Base-by-base conservation (phyloP, 495 filamentous ascomycete genomes). In the Neurospora intermedia region DNA sequence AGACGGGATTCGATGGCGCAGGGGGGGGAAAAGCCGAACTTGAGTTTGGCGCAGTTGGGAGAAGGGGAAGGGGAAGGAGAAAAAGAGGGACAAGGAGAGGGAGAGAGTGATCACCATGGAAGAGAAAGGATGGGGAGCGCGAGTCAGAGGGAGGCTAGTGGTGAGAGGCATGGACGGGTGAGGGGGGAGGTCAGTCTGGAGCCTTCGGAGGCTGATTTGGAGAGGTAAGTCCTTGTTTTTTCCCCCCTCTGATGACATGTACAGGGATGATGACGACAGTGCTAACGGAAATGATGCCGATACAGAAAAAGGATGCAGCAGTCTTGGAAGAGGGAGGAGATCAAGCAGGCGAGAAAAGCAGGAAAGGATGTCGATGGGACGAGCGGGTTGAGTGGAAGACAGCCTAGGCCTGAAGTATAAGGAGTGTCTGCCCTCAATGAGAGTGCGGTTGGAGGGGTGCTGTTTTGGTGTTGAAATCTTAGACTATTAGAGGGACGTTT, bases 181-280 rank as follows among this genome's bases (percentile, higher is more conserved):
- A 70, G 77, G 39, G 78, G 77, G 0, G 77, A 79, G 70, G 74
- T 80, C 1, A 76, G 69, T 16, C 43, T 80, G 73, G 74, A 77
- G 46, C 74, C 76, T 72, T 75, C 84, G 11, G 83, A 83, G 15
- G 78, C 76, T 9, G 83, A 81, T 72, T 66, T 84, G 43, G 81
- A 83, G 70, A 79, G 81, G 82, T 84, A 71, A 46, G 82, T 78
- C 48, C n/a, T 42, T 23, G 15, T 39, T 0, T 0, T 38, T 38
- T 38, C 16, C 8, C 27, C 27, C 27, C 1, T 35, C 48, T 18
- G 31, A 1, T 27, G 23, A 54, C 16, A 20, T 27, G 27, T 18
- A 8, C 9, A 13, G 7, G 20, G 13, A 39, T 16, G 69, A 39
- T 16, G 69, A 39, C 20, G 42, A 48, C 62, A 20, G 70, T 15